Evolutionary conservation across 192 early-diverging fungal species (phyloP).

Genomic region (Backusella psychrophila): DNA sequence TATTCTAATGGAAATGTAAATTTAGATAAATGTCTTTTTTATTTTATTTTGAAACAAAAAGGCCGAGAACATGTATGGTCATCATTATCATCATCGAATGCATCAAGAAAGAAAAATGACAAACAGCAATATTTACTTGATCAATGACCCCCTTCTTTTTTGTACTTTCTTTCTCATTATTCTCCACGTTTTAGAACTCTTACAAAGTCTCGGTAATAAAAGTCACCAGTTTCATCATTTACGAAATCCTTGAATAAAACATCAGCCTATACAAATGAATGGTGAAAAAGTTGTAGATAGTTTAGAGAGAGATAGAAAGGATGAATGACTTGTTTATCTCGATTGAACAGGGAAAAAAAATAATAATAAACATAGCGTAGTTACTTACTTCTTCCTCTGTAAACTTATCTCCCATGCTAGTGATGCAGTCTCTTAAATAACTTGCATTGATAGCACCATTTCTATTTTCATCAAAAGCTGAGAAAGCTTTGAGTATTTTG

Average conservation of each 20-base stretch:
- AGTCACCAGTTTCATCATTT: constrained; percentile 67
- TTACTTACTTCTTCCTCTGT: constrained; percentile 78
- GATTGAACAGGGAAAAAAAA: background rate
- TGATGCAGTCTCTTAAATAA: constrained; percentile 82
- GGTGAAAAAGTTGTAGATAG: background rate
- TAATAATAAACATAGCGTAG: background rate
- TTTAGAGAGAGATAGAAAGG: background rate
- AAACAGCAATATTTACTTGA: background rate
- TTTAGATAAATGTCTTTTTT: background rate
- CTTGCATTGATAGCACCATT: constrained; percentile 80
- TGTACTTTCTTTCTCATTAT: constrained; percentile 23
- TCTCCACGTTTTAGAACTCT: constrained; percentile 91
- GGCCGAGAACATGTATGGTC: background rate
- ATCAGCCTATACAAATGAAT: constrained; percentile 56
- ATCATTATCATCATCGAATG: background rate
- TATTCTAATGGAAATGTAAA: background rate
- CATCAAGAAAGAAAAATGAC: background rate
- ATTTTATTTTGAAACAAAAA: background rate
- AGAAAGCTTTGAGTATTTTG: constrained; percentile 90
- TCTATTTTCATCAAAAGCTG: constrained; percentile 84
- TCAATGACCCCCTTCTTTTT: background rate
- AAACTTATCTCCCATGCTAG: constrained; percentile 91
- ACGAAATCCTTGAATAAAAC: constrained; percentile 90
- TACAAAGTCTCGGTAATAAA: constrained; percentile 92
- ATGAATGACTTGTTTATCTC: background rate